Conservation (phyloP, 352 stramenopile genomes). For the Phytophthora colocasiae region DNA sequence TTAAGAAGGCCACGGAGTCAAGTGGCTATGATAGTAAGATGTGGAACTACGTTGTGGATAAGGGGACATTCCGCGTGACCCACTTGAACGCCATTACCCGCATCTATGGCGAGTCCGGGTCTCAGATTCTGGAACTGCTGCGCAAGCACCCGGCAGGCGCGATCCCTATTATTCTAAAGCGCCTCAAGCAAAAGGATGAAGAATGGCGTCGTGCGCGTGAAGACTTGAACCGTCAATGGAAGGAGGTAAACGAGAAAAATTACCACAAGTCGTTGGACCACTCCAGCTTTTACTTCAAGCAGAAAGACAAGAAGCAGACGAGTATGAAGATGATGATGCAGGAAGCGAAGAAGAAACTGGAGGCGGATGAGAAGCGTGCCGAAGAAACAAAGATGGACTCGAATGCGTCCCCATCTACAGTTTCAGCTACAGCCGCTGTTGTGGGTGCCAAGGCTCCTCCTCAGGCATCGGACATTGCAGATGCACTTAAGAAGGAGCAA, state of each 20-base stretch:
- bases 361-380: constrained; percentile 60
- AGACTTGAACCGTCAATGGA: constrained; percentile 97
- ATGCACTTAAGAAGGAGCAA: constrained; percentile 73
- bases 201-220: constrained; percentile 95
- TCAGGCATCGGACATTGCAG: constrained; percentile 62
- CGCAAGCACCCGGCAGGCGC: constrained; percentile 96
- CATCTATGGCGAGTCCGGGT: constrained; percentile 97
- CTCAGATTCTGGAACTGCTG: constrained; percentile 94
- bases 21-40: constrained; percentile 74
- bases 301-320: constrained; percentile 98
- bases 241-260: constrained; percentile 97
- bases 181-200: constrained; percentile 98
- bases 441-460: constrained; percentile 41
- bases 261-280: constrained; percentile 99
- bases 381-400: constrained; percentile 37
- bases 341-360: constrained; percentile 87
- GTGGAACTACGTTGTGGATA: constrained; percentile 94
- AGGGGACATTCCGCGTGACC: constrained; percentile 94
- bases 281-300: constrained; percentile 98
- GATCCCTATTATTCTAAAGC: constrained; percentile 98
- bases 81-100: constrained; percentile 98
- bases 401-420: constrained; percentile 31
- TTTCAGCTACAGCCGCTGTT: constrained; percentile 31
- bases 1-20: constrained; percentile 67
- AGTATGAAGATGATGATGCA: constrained; percentile 95